Base-by-base conservation (phyloP, 805 yeast species). In the Candida multigemmis region DNA sequence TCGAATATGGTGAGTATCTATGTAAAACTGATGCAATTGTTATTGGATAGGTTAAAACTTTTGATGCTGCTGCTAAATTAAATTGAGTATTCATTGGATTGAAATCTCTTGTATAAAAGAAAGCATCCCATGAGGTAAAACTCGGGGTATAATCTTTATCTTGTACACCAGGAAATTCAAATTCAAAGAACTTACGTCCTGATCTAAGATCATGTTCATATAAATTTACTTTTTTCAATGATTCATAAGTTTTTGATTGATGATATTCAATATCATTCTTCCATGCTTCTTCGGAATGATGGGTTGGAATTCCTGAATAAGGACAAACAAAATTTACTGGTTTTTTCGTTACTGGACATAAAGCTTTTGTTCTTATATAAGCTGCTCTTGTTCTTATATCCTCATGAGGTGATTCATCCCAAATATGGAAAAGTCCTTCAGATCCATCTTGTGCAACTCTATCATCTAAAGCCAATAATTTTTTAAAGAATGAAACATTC, bases 51-150 rank as follows among this genome's bases (percentile, higher is more conserved):
- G 93, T 82, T 48, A 91, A 69, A 71, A 89, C 82, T 51, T 91
- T 91, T 12, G 97, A 85, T 18, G 86, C 87, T 4, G 94, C 93
- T 1, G 97, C 97, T 47, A 89, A 63, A 53, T 89, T 93, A 60
- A 84, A 89, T 53, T 87, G 96, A 4, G 95, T 82, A 54, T 91
- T 95, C 97, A 91, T 89, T 4, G 96, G 89, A 43, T 76, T 79
- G 51, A 84, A 91, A 42, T 80, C 80, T 50, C 98, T 71, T 0
- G 97, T 89, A 54, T 89, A 91, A 48, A 91, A 79, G 45, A 74
- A 89, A 7, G 91, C 65, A 54, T 91, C 97, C 98, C 98, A 91
- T 50, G 71, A 77, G 25, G 76, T 64, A 48, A 85, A 71, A 48
- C 85, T 86, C 34, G 86, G 74, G 34, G 68, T 57, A 35, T 77